Evolutionary conservation across 2,329 filamentous ascomycete genomes (phyloP).

Genomic region (Sarocladium kiliense): DNA sequence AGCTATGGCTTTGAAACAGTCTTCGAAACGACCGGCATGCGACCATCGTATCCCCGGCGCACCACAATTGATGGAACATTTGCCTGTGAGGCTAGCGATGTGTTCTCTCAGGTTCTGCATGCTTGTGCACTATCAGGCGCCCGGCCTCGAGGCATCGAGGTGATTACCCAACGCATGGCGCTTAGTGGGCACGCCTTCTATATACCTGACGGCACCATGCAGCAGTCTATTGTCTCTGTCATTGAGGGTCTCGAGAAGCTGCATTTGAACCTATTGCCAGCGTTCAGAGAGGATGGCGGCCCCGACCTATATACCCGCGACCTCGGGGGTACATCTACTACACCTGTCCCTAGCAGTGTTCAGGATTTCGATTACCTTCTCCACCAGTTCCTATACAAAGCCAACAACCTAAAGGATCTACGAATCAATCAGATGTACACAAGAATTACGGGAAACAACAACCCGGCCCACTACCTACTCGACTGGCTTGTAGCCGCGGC

Average conservation of each 20-base stretch:
- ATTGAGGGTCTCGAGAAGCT: slow-evolving; percentile 42
- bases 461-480: slow-evolving; percentile 24
- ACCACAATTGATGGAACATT: not conserved
- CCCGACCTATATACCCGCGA: too few species aligned
- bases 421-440: slow-evolving; percentile 38
- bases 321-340: too few species aligned
- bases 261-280: slow-evolving; percentile 17
- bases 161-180: slow-evolving; percentile 36
- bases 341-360: not conserved
- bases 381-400: slow-evolving; percentile 32
- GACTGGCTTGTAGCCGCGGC: slow-evolving; percentile 29
- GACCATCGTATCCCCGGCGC: slow-evolving; percentile 7
- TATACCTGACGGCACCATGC: slow-evolving; percentile 26
- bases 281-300: not conserved
- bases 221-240: slow-evolving; percentile 31
- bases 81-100: not conserved
- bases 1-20: slow-evolving; percentile 44
- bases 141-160: slow-evolving; percentile 38
- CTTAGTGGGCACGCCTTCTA: not conserved
- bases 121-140: slow-evolving; percentile 35
- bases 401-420: slow-evolving; percentile 42
- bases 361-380: slow-evolving; percentile 13
- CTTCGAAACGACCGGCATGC: slow-evolving; percentile 25
- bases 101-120: slow-evolving; percentile 34
- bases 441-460: not conserved